Base-by-base conservation (phyloP, 2,329 filamentous ascomycete species). In the Xylariaceae sp. region DNA sequence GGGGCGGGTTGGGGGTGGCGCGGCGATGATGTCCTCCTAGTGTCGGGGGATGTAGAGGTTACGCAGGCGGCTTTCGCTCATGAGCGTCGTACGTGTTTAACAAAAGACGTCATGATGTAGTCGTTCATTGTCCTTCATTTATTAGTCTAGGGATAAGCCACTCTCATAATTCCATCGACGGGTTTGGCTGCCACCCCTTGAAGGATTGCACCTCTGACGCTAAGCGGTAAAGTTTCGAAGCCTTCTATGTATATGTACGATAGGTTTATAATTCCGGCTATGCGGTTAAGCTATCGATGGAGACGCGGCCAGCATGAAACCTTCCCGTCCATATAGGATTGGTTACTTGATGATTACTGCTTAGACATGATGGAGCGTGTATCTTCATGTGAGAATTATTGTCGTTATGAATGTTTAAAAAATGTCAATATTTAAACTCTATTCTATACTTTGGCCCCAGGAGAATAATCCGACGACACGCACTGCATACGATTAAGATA, bases 31-130 rank as follows among this genome's bases (percentile, higher is more conserved):
- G 14, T 37, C 32, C 3, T 37, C 32, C 32, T 37, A 37, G 12
- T 37, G 14, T 37, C 32, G 32, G 32, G 14, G 14, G 32, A 16
- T 16, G 12, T 37, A 10, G 14, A 37, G 9, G 12, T 12, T 26
- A 16, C 32, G 14, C 32, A 37, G 3, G 32, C 63, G 67, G 71
- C 62, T 76, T 68, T 37, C 32, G 32, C 32, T 12, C 14, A 37
- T 37, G 32, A n/a, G n/a, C 12, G 3, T 12, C 32, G 32, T 37
- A 3, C 14, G 12, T 10, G 32, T 9, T 26, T 26, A 4, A 26
- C 23, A 9, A 9, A 9, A 26, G 23, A 26, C 23, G 9, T 26
- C 23, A 26, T 4, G 23, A 26, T 9, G 23, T 26, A 26, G 23
- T 26, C 23, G 23, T 26, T 26, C 23, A 9, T 26, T 26, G 23